Base-by-base conservation (phyloP, 1,284 basidiomycete genomes). In the Xerocomus minutiporus region DNA sequence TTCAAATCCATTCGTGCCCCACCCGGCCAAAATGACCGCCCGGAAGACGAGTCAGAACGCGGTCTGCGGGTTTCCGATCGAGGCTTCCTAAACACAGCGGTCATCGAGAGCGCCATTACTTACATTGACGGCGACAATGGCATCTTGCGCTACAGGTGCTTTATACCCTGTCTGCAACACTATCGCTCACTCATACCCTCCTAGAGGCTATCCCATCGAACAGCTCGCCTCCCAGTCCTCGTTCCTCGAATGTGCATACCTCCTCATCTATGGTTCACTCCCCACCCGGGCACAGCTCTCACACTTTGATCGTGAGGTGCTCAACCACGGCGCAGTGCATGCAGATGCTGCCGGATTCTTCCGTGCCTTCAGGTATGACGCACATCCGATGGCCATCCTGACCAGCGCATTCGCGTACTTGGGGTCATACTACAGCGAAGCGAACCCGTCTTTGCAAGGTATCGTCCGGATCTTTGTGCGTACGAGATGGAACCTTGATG, bases 121-220 rank as follows among this genome's bases (percentile, higher is more conserved):
- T 93, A 86, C 62, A 94, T 94, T 62, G 91, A 94, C 65, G 92
- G 91, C 50, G 86, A 91, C 25, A 84, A 83, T 20, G 90, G 89
- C 68, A 82, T 90, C 48, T 69, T 91, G 52, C 79, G 88, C 34
- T 90, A 91, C 71, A 80, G 86, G 85, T 85, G 52, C 53, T 59
- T 55, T 28, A 20, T 25, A 32, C 12, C 5, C 11, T 7, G 12
- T 20, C 32, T 34, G 25, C 15, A 20, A 20, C 38, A n/a, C 23
- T 32, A n/a, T 26, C 13, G 11, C 39, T 44, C 15, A 35, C 38
- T n/a, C 15, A 44, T n/a, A 0, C 29, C 20, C 38, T 13, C 48
- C 13, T 1, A 88, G 91, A 72, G 92, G 92, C n/a, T 93, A 92
- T 67, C 91, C 92, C 8, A 94, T 95, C 59, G 92, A 95, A 66